Percentiles rank a stretch among this genome's conserved stretches.
phyloP scores from a whole-genome alignment of 2,329 filamentous ascomycete species.

The Dactylellina drechsleri region DNA sequence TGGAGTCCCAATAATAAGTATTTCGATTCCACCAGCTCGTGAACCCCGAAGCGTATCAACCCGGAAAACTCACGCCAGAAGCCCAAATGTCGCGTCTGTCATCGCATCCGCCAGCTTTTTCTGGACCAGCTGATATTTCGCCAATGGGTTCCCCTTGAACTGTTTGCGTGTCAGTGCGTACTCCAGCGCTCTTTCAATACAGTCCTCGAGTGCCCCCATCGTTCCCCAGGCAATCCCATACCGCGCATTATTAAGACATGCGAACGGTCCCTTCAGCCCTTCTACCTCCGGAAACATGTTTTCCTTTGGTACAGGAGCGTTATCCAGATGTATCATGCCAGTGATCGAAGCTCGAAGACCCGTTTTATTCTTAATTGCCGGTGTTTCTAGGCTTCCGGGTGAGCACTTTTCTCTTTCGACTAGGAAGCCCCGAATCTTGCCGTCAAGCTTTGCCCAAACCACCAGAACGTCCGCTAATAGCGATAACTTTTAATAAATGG shows the following conservation, averaged over 20 bases:
- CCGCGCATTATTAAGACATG: slow-evolving; percentile 90
- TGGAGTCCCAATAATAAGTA: not conserved
- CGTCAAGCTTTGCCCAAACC: slow-evolving; percentile 92
- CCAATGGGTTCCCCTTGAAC: slow-evolving; percentile 94
- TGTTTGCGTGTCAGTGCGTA: slow-evolving; percentile 95
- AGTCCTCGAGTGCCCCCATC: slow-evolving; percentile 94
- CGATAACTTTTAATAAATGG: slow-evolving; percentile 4
- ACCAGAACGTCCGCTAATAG: slow-evolving; percentile 75
- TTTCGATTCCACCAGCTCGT: not conserved
- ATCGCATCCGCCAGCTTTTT: slow-evolving; percentile 95
- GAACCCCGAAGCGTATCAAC: no score
- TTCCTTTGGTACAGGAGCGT: slow-evolving; percentile 83
- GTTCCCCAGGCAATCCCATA: slow-evolving; percentile 94
- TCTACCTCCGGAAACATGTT: slow-evolving; percentile 96
- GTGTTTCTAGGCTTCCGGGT: slow-evolving; percentile 87
- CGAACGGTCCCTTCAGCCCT: slow-evolving; percentile 87
- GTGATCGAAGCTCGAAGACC: slow-evolving; percentile 92
- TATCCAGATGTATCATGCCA: slow-evolving; percentile 96
- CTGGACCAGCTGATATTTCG: slow-evolving; percentile 95
- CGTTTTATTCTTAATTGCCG: slow-evolving; percentile 92
- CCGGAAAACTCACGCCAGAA: slow-evolving; percentile 69
- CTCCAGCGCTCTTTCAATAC: slow-evolving; percentile 78
- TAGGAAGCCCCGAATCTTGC: slow-evolving; percentile 93
- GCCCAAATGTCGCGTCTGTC: slow-evolving; percentile 90
- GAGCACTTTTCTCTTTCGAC: slow-evolving; percentile 87